Evolutionary conservation across 2,329 filamentous ascomycete genomes (phyloP).

Genomic region (Myotisia sp.): DNA sequence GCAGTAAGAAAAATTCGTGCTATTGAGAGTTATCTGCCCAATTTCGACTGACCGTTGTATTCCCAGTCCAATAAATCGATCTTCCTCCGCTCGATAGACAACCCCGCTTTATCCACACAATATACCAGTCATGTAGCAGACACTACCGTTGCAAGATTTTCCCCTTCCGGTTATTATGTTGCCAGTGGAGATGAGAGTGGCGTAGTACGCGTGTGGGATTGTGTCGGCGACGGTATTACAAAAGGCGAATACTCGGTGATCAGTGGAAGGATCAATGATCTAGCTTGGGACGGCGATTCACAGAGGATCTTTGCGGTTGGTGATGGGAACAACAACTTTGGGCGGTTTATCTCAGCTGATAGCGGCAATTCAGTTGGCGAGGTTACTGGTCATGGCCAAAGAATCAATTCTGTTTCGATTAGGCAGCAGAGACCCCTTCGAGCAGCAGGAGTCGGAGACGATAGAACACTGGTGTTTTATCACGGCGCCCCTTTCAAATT

Average conservation of each 20-base stretch:
- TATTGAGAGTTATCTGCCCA: background rate
- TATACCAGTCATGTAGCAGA: slow-evolving; percentile 81
- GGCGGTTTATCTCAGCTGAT: slow-evolving; percentile 87
- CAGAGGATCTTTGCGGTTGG: slow-evolving; percentile 94
- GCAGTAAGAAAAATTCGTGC: slow-evolving; percentile 59
- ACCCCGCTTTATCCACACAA: slow-evolving; percentile 70
- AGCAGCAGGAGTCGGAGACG: slow-evolving; percentile 81
- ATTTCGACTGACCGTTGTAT: background rate
- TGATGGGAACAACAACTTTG: slow-evolving; percentile 84
- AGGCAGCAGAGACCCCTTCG: slow-evolving; percentile 79
- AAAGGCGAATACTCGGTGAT: slow-evolving; percentile 94
- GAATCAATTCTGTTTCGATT: slow-evolving; percentile 82
- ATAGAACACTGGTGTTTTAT: slow-evolving; percentile 79
- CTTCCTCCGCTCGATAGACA: slow-evolving; percentile 87
- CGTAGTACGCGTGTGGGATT: slow-evolving; percentile 81
- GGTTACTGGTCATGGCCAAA: slow-evolving; percentile 77
- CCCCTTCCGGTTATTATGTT: slow-evolving; percentile 87
- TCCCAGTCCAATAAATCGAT: slow-evolving; percentile 82
- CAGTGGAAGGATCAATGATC: slow-evolving; percentile 84
- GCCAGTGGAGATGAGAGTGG: slow-evolving; percentile 82
- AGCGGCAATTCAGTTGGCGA: slow-evolving; percentile 94
- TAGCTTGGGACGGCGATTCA: slow-evolving; percentile 94
- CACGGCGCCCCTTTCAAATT: slow-evolving; percentile 95
- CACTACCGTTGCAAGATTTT: slow-evolving; percentile 86
- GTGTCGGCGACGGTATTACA: slow-evolving; percentile 68